Evolutionary conservation across 495 filamentous ascomycete species (phyloP).

Genomic region (Lichina pygmaea): DNA sequence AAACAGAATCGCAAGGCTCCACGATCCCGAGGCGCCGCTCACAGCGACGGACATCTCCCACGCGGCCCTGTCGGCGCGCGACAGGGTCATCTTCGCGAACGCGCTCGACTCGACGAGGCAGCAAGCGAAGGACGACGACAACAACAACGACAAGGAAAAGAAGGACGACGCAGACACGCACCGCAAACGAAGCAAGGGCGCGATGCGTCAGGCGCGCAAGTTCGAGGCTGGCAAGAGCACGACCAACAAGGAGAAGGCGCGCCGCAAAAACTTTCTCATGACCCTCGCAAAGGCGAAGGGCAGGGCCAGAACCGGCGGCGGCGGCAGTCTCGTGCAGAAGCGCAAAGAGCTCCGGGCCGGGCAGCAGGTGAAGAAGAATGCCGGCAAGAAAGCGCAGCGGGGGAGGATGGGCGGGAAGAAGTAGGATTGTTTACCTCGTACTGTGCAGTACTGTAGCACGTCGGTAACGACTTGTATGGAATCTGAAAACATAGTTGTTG

Average conservation of each 20-base stretch:
- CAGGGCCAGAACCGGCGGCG: slow-evolving; percentile 39
- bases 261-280: slow-evolving; percentile 97
- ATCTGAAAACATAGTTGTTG: no score
- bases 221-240: slow-evolving; percentile 75
- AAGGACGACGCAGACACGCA: neutral
- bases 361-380: no score
- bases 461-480: no score
- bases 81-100: slow-evolving; percentile 29
- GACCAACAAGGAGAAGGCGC: slow-evolving; percentile 91
- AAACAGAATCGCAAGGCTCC: no score
- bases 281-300: slow-evolving; percentile 77
- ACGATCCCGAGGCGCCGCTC: slow-evolving; percentile 39
- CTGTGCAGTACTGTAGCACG: no score
- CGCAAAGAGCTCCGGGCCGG: no score
- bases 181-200: neutral
- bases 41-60: slow-evolving; percentile 71
- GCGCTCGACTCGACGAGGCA: slow-evolving; percentile 55
- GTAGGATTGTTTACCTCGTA: no score
- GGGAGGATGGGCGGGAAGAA: no score
- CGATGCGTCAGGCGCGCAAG: slow-evolving; percentile 10
- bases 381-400: no score
- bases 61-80: slow-evolving; percentile 34
- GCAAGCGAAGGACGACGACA: slow-evolving; percentile 41
- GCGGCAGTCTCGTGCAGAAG: no score
- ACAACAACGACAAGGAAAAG: slow-evolving; percentile 11